Conservation (phyloP, 495 filamentous ascomycete genomes). For the Pyrenula massariospora region DNA sequence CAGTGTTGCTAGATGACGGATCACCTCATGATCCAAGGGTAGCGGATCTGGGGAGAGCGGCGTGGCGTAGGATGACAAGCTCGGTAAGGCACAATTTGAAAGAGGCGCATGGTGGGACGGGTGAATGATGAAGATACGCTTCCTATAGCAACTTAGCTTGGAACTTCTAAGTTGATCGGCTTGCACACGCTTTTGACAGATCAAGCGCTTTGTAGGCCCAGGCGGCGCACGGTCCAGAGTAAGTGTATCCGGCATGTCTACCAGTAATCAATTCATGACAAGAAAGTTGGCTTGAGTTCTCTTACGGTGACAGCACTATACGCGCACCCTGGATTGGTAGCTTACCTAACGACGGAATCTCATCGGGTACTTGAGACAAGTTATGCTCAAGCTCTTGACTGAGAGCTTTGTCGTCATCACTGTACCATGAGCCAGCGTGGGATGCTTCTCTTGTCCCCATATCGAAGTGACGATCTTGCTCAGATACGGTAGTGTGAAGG, state of each 20-base stretch:
- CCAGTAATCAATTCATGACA: not conserved
- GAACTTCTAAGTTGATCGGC: not conserved
- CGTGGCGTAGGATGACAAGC: slow-evolving; percentile 65
- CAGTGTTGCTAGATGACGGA: slow-evolving; percentile 42
- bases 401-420: slow-evolving; percentile 43
- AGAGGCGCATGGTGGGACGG: slow-evolving; percentile 87
- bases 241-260: slow-evolving; percentile 93
- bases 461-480: not conserved
- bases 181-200: slow-evolving; percentile 58
- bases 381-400: slow-evolving; percentile 64
- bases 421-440: slow-evolving; percentile 84
- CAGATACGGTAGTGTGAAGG: too few relatives aligned
- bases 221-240: slow-evolving; percentile 86
- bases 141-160: slow-evolving; percentile 30
- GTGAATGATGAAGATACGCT: slow-evolving; percentile 87
- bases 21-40: slow-evolving; percentile 55
- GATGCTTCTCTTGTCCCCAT: slow-evolving; percentile 56
- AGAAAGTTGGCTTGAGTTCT: slow-evolving; percentile 3
- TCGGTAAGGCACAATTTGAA: slow-evolving; percentile 62
- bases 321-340: slow-evolving; percentile 69
- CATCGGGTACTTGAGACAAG: slow-evolving; percentile 59
- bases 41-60: slow-evolving; percentile 72
- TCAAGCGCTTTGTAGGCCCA: slow-evolving; percentile 92
- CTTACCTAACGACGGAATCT: slow-evolving; percentile 39
- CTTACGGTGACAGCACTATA: slow-evolving; percentile 94